Evolutionary conservation across 176 grass and related monocot genomes (phyloP), one percentile per base, ranked within the genome.

Genomic region (Avena insularis): DNA sequence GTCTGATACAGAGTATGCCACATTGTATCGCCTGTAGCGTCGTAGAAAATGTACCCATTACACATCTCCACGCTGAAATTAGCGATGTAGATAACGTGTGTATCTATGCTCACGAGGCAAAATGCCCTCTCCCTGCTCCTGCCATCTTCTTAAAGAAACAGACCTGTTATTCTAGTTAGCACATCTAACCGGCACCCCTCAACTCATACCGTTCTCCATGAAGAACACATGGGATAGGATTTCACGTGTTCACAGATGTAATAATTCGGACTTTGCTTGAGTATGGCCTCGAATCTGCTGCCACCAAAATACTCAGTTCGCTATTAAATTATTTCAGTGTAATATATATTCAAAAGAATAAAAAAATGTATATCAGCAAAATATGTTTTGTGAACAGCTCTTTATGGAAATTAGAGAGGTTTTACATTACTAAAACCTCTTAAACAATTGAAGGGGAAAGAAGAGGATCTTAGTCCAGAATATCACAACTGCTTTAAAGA

Each of bases 401-500:
- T 67, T 11, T 64, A 10, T 5, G 23, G 0, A 15, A 67, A 67
- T 16, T 67, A 67, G 29, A 67, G 10, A 17, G 29, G 27, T 36
- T 67, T 67, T 35, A 67, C 12, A 33, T 6, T 74, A 15, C 6
- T 17, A 31, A 29, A 51, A 31, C 7, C 51, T 75, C 13, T 51
- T 1, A 75, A 69, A 31, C 0, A 9, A 2, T 40, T 40, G 13
- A 35, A 46, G 46, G 0, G 6, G n/a, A 2, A 43, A 57, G 16
- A 62, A 2, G 14, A 62, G 12, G 77, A 9, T 21, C n/a, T 3
- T 80, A 63, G 8, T 27, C n/a, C n/a, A 63, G 48, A 51, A 54
- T 10, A 80, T 48, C n/a, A 80, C 57, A 7, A 27, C 25, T 35
- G 10, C 79, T 68, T 68, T 82, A 82, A 67, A 68, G 61, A 82